A percentile compares a stretch with the other conserved stretches of the same genome.
Evolutionary conservation across 805 yeast species (phyloP).

Genomic region (Schwanniomyces yamadae): DNA sequence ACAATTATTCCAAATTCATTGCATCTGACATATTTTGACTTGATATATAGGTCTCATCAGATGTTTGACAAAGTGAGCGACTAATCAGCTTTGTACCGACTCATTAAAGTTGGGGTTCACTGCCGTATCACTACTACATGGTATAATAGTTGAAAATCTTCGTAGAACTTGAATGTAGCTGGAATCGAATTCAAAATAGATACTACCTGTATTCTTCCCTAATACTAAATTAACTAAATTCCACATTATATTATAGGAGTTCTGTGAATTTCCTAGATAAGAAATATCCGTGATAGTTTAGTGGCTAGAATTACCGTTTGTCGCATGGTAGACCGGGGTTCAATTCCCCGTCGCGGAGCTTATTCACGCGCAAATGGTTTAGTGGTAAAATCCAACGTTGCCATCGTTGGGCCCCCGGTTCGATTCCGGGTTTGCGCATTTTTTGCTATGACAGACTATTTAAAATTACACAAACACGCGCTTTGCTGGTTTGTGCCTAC

Average conservation of each 20-base stretch:
- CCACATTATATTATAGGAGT: too few relatives aligned
- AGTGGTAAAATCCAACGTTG: constrained; percentile 11
- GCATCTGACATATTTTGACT: too few relatives aligned
- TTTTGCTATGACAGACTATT: not conserved
- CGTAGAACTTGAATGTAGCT: too few relatives aligned
- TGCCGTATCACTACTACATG: too few relatives aligned
- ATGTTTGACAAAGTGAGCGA: too few relatives aligned
- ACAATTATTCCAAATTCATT: too few relatives aligned
- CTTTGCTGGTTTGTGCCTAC: not conserved
- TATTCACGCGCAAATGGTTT: constrained; percentile 9
- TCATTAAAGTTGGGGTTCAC: too few relatives aligned
- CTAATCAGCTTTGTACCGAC: too few relatives aligned
- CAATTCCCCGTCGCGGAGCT: constrained; percentile 15
- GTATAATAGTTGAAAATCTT: too few relatives aligned
- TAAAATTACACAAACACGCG: constrained; percentile 2
- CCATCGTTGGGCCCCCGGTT: constrained; percentile 12
- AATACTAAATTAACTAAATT: not conserved
- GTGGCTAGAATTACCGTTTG: constrained; percentile 16
- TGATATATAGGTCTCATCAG: too few relatives aligned
- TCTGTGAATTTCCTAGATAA: too few relatives aligned
- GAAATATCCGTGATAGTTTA: constrained; percentile 13
- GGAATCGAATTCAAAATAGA: too few relatives aligned
- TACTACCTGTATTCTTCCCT: not conserved
- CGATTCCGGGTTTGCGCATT: constrained; percentile 11
- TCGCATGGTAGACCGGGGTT: constrained; percentile 17